Base-by-base conservation (phyloP, 495 filamentous ascomycete genomes). In the Xylaria bambusicola region DNA sequence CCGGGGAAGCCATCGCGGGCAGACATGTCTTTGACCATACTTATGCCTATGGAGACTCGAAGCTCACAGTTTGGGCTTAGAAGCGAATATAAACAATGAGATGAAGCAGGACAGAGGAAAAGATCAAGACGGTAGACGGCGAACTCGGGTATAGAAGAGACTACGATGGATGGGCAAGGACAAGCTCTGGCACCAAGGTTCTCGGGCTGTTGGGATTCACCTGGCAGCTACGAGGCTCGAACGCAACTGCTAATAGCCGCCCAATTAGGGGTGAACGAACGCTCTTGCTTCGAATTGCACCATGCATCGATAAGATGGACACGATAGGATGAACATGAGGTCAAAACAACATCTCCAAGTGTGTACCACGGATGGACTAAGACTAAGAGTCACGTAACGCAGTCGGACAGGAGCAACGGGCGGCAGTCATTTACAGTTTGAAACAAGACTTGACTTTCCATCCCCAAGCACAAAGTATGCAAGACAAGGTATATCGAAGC, bases 241-340 rank as follows among this genome's bases (percentile, higher is more conserved):
- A 13, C 8, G 49, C 31, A 33, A 10, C 31, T 10, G 31, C 31
- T 33, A 21, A 44, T 21, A 44, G 13, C 52, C n/a, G n/a, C n/a
- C n/a, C n/a, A n/a, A n/a, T 23, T 3, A 10, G 9, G 7, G 18
- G 9, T 13, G 8, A 17, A 17, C 38, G 21, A 29, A 18, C 1
- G n/a, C 26, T 17, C 23, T 27, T 35, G 52, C 27, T 10, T n/a
- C 17, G 53, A 33, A 56, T 47, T 47, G 53, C 29, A 56, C 38
- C 21, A 56, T 48, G 53, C 23, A 6, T 4, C 31, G 31, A 33
- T 33, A 10, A 10, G 31, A 33, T 10, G 5, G 36, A 38, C 3
- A 13, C 13, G 6, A 12, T 9, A 8, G 18, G 4, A 24, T 1
- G 21, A 15, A 8, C 20, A 24, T 35, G 5, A 54, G 3, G 17